Evolutionary conservation across 2,329 filamentous ascomycete genomes (phyloP).

Genomic region (Epichloe glyceriae): DNA sequence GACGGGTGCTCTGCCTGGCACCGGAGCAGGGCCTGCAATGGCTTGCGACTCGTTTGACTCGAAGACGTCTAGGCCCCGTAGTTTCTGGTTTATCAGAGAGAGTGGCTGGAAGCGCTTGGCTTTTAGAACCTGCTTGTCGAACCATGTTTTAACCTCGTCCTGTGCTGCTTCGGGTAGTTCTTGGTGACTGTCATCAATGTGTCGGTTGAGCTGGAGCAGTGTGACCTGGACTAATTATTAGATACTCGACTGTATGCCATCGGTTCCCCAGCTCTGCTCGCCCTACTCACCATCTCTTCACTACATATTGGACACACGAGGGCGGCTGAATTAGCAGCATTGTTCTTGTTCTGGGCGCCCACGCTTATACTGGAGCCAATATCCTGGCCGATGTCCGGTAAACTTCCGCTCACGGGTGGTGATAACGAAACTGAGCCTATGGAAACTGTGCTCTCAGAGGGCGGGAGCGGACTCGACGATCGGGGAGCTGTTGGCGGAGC

Average conservation of each 20-base stretch:
- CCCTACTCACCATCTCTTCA: constrained; percentile 73
- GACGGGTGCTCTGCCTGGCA: constrained; percentile 25
- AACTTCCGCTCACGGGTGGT: constrained; percentile 42
- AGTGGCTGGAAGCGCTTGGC: constrained; percentile 88
- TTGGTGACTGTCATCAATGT: constrained; percentile 78
- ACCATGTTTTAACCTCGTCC: constrained; percentile 94
- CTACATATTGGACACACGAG: constrained; percentile 95
- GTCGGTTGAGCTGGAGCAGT: constrained; percentile 75
- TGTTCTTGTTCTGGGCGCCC: constrained; percentile 37
- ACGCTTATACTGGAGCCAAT: constrained; percentile 70
- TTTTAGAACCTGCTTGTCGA: constrained; percentile 86
- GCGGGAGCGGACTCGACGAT: constrained; percentile 36
- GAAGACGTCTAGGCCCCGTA: constrained; percentile 85
- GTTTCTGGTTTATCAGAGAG: constrained; percentile 82
- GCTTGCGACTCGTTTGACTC: constrained; percentile 67
- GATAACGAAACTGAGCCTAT: constrained; percentile 60
- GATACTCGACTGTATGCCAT: neutral
- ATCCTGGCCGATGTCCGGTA: constrained; percentile 63
- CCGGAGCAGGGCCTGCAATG: constrained; percentile 14
- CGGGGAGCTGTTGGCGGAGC: constrained; percentile 28
- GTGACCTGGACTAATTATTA: constrained; percentile 50
- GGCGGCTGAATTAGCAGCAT: constrained; percentile 37
- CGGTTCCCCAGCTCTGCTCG: neutral
- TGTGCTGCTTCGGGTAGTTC: constrained; percentile 80
- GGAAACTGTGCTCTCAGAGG: constrained; percentile 62